phyloP scores from a whole-genome alignment of 2,329 filamentous ascomycete genomes.

The Paradendryphiella salina region DNA sequence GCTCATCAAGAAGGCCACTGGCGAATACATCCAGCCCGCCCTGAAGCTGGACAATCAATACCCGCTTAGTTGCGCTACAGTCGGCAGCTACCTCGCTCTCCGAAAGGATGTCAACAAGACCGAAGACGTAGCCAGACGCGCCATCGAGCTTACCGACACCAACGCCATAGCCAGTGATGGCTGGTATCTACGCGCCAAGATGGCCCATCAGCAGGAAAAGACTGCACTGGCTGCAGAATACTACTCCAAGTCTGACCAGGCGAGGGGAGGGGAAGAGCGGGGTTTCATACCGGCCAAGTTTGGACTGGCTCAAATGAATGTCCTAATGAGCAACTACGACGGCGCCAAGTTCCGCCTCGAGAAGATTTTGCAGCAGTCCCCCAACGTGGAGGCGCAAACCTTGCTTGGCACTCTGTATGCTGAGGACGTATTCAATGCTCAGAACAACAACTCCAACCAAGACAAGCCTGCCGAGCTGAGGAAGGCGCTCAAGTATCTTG shows the following conservation, averaged over 20 bases:
- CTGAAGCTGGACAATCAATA: constrained; percentile 93
- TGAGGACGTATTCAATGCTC: constrained; percentile 85
- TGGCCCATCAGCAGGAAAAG: constrained; percentile 83
- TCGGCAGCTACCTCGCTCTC: constrained; percentile 86
- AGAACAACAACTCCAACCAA: constrained; percentile 73
- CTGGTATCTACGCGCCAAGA: constrained; percentile 91
- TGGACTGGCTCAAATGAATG: constrained; percentile 85
- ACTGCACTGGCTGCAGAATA: constrained; percentile 76
- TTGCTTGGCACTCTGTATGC: constrained; percentile 89
- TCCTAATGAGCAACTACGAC: constrained; percentile 79
- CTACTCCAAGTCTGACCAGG: constrained; percentile 88
- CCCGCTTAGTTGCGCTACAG: constrained; percentile 85
- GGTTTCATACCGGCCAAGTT: constrained; percentile 95
- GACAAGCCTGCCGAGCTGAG: constrained; percentile 84
- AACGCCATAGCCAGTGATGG: constrained; percentile 96
- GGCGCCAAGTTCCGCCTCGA: constrained; percentile 92
- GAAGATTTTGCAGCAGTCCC: constrained; percentile 87
- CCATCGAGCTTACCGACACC: constrained; percentile 93
- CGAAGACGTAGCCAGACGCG: constrained; percentile 84
- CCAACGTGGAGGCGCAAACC: constrained; percentile 85
- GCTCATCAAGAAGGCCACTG: constrained; percentile 92
- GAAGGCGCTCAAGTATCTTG: constrained; percentile 83
- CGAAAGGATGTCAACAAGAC: constrained; percentile 79
- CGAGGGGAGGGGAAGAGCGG: constrained; percentile 84
- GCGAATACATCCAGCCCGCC: constrained; percentile 87